Evolutionary conservation across 2,329 filamentous ascomycete genomes (phyloP), one percentile per base, ranked within the genome.

Genomic region (Verticillium alfalfae): DNA sequence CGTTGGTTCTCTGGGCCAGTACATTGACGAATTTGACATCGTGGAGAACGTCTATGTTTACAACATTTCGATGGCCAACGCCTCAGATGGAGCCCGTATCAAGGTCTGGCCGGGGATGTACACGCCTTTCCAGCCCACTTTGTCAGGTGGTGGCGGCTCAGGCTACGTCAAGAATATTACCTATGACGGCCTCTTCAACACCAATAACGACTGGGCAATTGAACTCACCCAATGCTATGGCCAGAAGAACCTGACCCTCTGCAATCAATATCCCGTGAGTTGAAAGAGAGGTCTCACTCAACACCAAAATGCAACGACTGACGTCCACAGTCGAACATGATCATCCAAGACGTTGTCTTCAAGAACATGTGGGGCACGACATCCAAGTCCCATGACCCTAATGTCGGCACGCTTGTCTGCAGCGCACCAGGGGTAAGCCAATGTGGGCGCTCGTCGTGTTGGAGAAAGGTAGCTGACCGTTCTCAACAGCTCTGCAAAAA

Each of bases 1-100:
- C 10, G 87, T 91, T n/a, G 89, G 89, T 8, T 89, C 86, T 0
- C 76, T 91, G 0, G 88, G 88, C 26, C 88, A 91, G 72, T 91
- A 91, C 69, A 67, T 76, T 16, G 81, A 79, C 26, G 81, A 86
- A 65, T 82, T 83, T 16, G 88, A 91, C 65, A 86, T 90, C 56
- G 87, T 91, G 2, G 81, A 89, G 72, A 86, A 91, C 66, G 70
- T 91, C n/a, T 85, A 87, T 67, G 82, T 89, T 61, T 85, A 81
- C 72, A 87, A 88, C 66, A 76, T 81, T 54, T 81, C 79, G 45
- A 84, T 87, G 81, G 78, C 78, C 60, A 85, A 88, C 67, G 82
- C 84, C 2, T 77, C 83, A 60, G 85, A 90, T 65, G 88, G 86
- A 36, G 88, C 88, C 0, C 84, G 88, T 63, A 90, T 92, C 76